phyloP scores from a whole-genome alignment of 441 rosid species.

The Eugenia klotzschiana region DNA sequence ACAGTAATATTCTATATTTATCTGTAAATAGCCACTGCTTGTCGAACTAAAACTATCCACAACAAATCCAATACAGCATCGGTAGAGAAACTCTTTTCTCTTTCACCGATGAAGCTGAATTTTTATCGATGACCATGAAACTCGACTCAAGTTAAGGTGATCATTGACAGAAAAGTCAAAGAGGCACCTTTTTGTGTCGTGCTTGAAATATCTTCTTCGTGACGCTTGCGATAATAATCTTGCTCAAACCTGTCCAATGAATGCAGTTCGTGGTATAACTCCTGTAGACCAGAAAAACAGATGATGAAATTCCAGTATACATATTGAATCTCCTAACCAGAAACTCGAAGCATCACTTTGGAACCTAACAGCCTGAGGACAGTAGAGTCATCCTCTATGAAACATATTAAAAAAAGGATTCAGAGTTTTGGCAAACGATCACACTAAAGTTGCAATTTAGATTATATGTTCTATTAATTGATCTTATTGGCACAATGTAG shows the following conservation, averaged over 20 bases:
- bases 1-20: not conserved
- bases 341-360: not conserved
- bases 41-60: not conserved
- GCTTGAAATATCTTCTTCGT: constrained; percentile 72
- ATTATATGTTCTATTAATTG: not conserved
- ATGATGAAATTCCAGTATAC: not conserved
- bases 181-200: constrained; percentile 56
- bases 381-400: not conserved
- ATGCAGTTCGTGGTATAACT: constrained; percentile 91
- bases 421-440: not conserved
- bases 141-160: not conserved
- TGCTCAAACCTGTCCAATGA: constrained; percentile 97
- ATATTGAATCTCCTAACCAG: not conserved
- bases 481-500: not conserved
- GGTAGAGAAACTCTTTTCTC: not conserved
- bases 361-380: not conserved
- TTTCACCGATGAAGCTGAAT: not conserved
- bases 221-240: constrained; percentile 87
- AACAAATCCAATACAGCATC: not conserved
- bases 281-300: constrained; percentile 34
- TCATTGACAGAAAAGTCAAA: not conserved
- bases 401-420: not conserved
- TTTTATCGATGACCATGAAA: not conserved
- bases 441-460: not conserved
- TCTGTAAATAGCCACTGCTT: not conserved